These are phyloP conservation scores for Diplocarpon rosae DNA, from an alignment of 2,329 filamentous ascomycete genomes.

Conservation along the genomic window DNA sequence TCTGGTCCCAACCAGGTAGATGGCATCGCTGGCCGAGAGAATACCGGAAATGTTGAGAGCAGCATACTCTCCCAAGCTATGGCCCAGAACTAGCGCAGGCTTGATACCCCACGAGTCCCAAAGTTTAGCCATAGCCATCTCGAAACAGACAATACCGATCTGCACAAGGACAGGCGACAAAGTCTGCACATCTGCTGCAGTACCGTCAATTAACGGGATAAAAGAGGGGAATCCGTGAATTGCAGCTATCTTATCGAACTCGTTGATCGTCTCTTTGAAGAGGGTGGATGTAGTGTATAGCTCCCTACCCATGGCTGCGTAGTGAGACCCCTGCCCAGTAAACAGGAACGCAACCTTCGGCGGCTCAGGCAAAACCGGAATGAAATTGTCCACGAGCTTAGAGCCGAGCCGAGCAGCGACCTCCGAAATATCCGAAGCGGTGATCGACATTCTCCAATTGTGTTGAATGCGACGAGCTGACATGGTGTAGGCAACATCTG, in stretches of 20 bases:
- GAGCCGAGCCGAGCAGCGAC: constrained; percentile 37
- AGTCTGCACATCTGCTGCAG: constrained; percentile 29
- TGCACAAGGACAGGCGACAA: constrained; percentile 42
- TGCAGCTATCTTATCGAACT: constrained; percentile 18
- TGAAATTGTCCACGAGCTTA: constrained; percentile 34
- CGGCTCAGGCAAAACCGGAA: constrained; percentile 24
- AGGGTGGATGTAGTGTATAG: constrained; percentile 29
- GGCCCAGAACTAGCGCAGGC: constrained; percentile 45
- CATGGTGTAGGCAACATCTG: constrained; percentile 25
- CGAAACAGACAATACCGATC: constrained; percentile 41
- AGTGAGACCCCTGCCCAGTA: constrained; percentile 37
- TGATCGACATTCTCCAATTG: constrained; percentile 41
- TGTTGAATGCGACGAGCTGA: constrained; percentile 45
- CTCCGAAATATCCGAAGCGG: constrained; percentile 33
- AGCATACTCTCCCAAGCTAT: constrained; percentile 64
- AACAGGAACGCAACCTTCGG: constrained; percentile 25
- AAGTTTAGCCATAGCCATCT: constrained; percentile 44
- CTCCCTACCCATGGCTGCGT: constrained; percentile 21
- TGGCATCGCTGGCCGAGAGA: constrained; percentile 57
- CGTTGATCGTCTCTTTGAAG: constrained; percentile 19
- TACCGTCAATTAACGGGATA: constrained; percentile 30
- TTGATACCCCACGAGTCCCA: constrained; percentile 46
- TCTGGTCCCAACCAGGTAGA: constrained; percentile 59
- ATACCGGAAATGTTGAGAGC: constrained; percentile 62
- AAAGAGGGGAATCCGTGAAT: constrained; percentile 23